Evolutionary conservation across 1,284 basidiomycete genomes (phyloP), one percentile per base, ranked within the genome.

Genomic region (Ustilago shanxiensis): DNA sequence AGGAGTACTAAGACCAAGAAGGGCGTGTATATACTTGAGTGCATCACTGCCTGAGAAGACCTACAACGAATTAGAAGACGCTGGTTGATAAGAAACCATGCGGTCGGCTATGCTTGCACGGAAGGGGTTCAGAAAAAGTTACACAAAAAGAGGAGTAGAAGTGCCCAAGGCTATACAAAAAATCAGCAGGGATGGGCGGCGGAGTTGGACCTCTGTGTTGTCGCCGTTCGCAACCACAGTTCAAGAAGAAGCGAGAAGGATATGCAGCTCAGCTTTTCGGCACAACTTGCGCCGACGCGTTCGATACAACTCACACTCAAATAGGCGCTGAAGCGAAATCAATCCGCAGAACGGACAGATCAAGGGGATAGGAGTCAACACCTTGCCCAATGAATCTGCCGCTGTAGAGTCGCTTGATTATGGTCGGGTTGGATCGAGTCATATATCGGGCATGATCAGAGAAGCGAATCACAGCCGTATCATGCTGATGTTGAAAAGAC

Each of bases 211-310:
- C n/a, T n/a, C 33, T 31, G n/a, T 45, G 14, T 10, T 10, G 29
- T 24, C 11, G 31, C 31, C 11, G 31, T 33, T 5, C 31, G 31
- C 31, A 33, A 7, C 24, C 39, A 16, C 22, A 33, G 28, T 26
- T 39, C 31, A 18, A 44, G 26, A 56, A 29, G 41, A 39, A 41
- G 51, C 13, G 11, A 53, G 18, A 10, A 31, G 26, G 9, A 39
- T 10, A 20, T 41, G 54, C 54, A 56, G 20, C 37, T 44, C 54
- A 44, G 37, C 54, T 45, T 31, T 29, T 51, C 60, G 45, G 49
- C 50, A 60, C 59, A 24, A 59, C 35, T 14, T 28, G 28, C 45
- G 31, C 45, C 31, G 57, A 50, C 31, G 56, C 55, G 39, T 47
- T 44, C 24, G 13, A 55, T 33, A 33, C 31, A 6, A 33, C 31